A percentile compares a stretch with the other conserved stretches of the same genome.
Conservation (phyloP, 805 yeast species). For the Candida oleophila region DNA sequence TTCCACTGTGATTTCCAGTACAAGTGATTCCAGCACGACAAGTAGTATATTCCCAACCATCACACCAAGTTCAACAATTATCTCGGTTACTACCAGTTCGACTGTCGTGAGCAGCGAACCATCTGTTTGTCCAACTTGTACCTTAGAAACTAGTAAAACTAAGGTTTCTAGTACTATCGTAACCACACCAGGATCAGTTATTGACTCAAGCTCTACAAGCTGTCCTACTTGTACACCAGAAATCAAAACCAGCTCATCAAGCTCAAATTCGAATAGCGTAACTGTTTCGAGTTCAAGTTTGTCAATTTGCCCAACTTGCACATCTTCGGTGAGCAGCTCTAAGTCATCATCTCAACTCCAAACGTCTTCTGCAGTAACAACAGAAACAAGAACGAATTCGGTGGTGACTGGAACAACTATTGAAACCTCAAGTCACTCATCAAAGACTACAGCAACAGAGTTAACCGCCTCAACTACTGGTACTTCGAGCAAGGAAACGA, state of each 20-base stretch:
- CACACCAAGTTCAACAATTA: background rate
- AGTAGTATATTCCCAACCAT: background rate
- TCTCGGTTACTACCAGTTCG: too few relatives aligned
- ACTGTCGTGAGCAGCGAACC: background rate
- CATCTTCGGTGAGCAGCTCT: too few relatives aligned
- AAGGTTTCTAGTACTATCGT: background rate
- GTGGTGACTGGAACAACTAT: background rate
- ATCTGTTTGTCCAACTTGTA: slow-evolving; percentile 1
- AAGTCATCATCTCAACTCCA: too few relatives aligned
- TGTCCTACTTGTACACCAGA: background rate
- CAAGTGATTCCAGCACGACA: background rate
- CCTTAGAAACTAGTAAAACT: background rate
- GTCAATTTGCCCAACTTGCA: slow-evolving; percentile 1
- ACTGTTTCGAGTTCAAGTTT: background rate
- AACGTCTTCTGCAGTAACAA: too few relatives aligned
- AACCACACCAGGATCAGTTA: background rate
- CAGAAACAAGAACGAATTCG: too few relatives aligned
- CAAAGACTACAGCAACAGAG: background rate
- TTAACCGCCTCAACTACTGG: background rate
- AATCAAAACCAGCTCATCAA: background rate
- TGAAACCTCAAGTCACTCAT: background rate
- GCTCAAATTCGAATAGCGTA: background rate
- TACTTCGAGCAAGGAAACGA: background rate
- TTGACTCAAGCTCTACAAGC: background rate
- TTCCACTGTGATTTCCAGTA: background rate